phyloP scores from a whole-genome alignment of 192 early-diverging fungal species.

The Globomyces pollinis-pini region DNA sequence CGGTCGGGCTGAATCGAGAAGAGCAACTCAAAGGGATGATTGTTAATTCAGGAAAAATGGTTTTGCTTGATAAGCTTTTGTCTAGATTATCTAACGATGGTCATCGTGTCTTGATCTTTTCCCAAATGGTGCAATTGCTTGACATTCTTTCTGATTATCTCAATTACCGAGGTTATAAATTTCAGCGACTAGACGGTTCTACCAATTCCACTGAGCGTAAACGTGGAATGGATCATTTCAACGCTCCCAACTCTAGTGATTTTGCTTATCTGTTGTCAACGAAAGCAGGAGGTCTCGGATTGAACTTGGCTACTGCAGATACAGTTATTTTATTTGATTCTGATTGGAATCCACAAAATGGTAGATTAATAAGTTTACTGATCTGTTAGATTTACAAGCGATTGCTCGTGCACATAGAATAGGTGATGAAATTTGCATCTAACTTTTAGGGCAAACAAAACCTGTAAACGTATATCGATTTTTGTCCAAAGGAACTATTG shows the following conservation, averaged over 20 bases:
- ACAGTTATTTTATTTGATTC: slow-evolving; percentile 90
- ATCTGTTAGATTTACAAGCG: slow-evolving; percentile 72
- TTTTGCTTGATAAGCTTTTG: slow-evolving; percentile 90
- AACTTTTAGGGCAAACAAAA: slow-evolving; percentile 73
- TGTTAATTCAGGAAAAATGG: slow-evolving; percentile 95
- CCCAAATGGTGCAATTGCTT: slow-evolving; percentile 95
- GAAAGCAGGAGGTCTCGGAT: slow-evolving; percentile 91
- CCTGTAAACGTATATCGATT: slow-evolving; percentile 96
- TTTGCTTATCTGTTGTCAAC: slow-evolving; percentile 98
- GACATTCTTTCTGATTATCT: slow-evolving; percentile 96
- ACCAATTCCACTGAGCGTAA: slow-evolving; percentile 85
- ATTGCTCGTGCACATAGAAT: slow-evolving; percentile 98
- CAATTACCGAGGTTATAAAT: slow-evolving; percentile 71
- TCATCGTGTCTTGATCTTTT: slow-evolving; percentile 96
- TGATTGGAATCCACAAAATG: slow-evolving; percentile 89
- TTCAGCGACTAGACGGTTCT: slow-evolving; percentile 92
- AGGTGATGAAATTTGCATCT: slow-evolving; percentile 24
- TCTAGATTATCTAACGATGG: slow-evolving; percentile 81
- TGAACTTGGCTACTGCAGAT: slow-evolving; percentile 94
- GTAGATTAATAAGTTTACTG: slow-evolving; percentile 15
- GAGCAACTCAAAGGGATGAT: slow-evolving; percentile 78
- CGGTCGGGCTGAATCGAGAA: slow-evolving; percentile 44
- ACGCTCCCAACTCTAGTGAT: slow-evolving; percentile 84
- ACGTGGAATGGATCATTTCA: slow-evolving; percentile 94
- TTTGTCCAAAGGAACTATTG: slow-evolving; percentile 93